Base-by-base conservation (phyloP, 2,329 filamentous ascomycete genomes). In the Venturia effusa region DNA sequence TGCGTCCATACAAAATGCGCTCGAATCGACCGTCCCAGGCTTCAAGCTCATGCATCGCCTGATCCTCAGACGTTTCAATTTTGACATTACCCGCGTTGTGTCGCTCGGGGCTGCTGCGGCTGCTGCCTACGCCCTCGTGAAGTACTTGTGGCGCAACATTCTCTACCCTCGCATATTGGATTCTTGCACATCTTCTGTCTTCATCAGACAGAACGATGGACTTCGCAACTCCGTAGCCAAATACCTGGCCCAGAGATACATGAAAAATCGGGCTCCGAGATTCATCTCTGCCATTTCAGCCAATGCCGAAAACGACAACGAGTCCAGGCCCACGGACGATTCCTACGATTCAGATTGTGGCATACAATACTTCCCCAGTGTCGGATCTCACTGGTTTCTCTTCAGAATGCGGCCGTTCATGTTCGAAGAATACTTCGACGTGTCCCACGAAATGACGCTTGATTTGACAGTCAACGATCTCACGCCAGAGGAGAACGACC, bases 211-310 rank as follows among this genome's bases (percentile, higher is more conserved):
- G 27, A 19, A 19, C 6, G 51, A 55, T 34, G 51, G 22, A 4
- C 51, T 55, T 5, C 51, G 27, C 2, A 32, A 55, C 15, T 2
- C 27, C 11, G 51, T 55, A 27, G 51, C 51, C 51, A 34, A 4
- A 34, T 55, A 55, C 17, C 51, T 55, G 2, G 24, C 51, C 13
- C 51, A 55, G 51, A 30, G 51, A n/a, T 55, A 55, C 27, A 55
- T 55, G 51, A 55, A 55, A 17, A 55, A 55, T 8, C 24, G 51
- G 13, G 51, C 51, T 19, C 27, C 51, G 19, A 55, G 51, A 55
- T 32, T 34, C 51, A 55, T 55, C 51, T 55, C 51, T 55, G 51
- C 51, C 24, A 27, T 55, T 55, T 55, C 51, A 55, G 51, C 27
- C 27, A 34, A 55, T 13, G 51, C 51, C 3, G 27, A 55, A 4